Evolutionary conservation across 2,329 filamentous ascomycete species (phyloP), one percentile per base, ranked within the genome.

Genomic region (Pseudopithomyces maydicus): DNA sequence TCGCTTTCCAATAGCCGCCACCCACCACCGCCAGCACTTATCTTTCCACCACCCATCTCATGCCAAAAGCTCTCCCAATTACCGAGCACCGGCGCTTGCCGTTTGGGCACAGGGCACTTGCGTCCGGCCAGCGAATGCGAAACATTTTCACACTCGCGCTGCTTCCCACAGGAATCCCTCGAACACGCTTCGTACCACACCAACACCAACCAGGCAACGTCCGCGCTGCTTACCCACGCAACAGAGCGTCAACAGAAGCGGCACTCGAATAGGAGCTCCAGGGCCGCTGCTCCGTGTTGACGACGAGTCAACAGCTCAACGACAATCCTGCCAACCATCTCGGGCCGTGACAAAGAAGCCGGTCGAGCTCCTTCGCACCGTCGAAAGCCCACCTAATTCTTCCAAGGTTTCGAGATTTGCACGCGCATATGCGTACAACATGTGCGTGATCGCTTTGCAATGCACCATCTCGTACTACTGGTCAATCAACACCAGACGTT

Each of bases 361-460:
- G 5, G 26, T 29, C n/a, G n/a, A 8, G 4, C 26, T 29, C 26
- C 26, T 29, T 29, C 26, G n/a, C 29, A 10, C 39, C n/a, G 15
- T 12, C 14, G n/a, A n/a, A n/a, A n/a, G n/a, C n/a, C n/a, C n/a
- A n/a, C 19, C 22, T 20, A 6, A 45, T 48, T 55, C 46, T 55
- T 35, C 44, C 53, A 55, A 51, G 39, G 46, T 55, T 55, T 55
- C 46, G 42, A 54, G 26, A 41, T 39, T 47, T 20, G 26, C 29
- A 6, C 36, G 42, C 33, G 32, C 39, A 35, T 47, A 17, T 32
- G 20, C 33, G 36, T 35, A 39, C 35, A 46, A 36, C 42, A 53
- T 45, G 41, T 20, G 43, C 38, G 11, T 20, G 35, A 47, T 47
- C 41, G 42, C 10, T 15, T 22, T 14, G n/a, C n/a, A 29, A 11